phyloP scores from a whole-genome alignment of 495 filamentous ascomycete genomes.

The Margaritispora aquatica region DNA sequence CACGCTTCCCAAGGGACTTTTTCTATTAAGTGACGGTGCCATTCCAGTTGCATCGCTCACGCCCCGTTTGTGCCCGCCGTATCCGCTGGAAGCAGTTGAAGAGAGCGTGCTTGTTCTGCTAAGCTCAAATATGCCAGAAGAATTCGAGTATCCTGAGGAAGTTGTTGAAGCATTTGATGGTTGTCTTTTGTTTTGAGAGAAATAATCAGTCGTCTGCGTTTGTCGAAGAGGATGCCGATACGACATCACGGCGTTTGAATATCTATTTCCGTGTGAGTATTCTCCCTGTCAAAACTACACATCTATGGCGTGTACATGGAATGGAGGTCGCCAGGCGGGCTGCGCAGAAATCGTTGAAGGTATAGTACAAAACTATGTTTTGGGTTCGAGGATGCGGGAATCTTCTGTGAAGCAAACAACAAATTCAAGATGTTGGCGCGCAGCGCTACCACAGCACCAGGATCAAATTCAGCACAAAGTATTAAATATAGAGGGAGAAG shows the following conservation, averaged over 20 bases:
- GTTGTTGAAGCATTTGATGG: constrained; percentile 70
- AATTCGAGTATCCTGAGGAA: constrained; percentile 70
- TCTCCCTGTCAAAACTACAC: constrained; percentile 5
- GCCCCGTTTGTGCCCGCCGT: constrained; percentile 63
- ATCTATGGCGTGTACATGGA: constrained; percentile 17
- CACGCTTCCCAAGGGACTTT: constrained; percentile 16
- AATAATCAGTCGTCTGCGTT: constrained; percentile 57
- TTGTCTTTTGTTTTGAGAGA: constrained; percentile 56
- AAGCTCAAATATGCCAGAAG: constrained; percentile 57
- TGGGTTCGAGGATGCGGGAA: constrained; percentile 2
- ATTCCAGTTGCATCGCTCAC: constrained; percentile 61
- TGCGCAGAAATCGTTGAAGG: background rate
- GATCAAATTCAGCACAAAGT: constrained; percentile 2
- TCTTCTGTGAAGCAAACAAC: background rate
- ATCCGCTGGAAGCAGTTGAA: constrained; percentile 65
- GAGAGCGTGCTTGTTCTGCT: constrained; percentile 72
- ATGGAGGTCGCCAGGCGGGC: constrained; percentile 11
- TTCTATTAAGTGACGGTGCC: constrained; percentile 26
- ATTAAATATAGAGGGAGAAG: constrained; percentile 4
- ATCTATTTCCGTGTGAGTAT: background rate
- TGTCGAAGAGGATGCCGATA: constrained; percentile 53
- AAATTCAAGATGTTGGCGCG: constrained; percentile 6
- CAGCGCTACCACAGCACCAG: constrained; percentile 9
- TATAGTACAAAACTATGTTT: background rate
- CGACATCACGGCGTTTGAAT: constrained; percentile 35